Evolutionary conservation across 352 stramenopile genomes (phyloP), one percentile per base, ranked within the genome.

Genomic region (Globisporangium polare): DNA sequence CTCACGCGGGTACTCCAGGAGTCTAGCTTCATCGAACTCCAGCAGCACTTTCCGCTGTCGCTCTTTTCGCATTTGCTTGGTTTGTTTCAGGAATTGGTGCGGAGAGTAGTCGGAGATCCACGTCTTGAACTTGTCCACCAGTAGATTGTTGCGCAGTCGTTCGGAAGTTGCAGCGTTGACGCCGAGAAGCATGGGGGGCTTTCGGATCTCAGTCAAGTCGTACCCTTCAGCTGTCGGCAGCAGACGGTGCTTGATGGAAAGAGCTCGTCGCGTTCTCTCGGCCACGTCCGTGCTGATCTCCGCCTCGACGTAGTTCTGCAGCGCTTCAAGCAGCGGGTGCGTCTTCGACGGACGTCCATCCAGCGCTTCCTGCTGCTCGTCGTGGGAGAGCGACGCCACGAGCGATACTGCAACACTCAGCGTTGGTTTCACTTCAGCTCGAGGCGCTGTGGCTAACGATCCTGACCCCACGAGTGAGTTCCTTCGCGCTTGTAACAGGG

Each of bases 341-440:
- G 60, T 79, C 68, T 88, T 90, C 5, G 88, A 59, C 0, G 80
- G 80, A n/a, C 79, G 75, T 3, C 61, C 66, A 49, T 89, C 80
- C 5, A 91, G 61, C 31, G 66, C 80, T 50, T 91, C 82, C 43
- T 88, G 82, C 53, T 91, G 74, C 50, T 91, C 78, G 51, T 80
- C 75, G 58, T 89, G 75, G 51, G 82, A 89, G 31, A 91, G 69
- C 5, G 82, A 91, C 22, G 84, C 79, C 3, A 89, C 82, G 3
- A 91, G 65, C 8, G 82, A 91, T 15, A 89, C 79, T 4, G 78
- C 82, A 15, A 91, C 75, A 63, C 78, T 89, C 4, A 83, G 60
- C 5, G 74, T 69, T 18, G 76, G 78, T 20, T 82, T 87, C 0
- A 42, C 26, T 18, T 84, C 75, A 20, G 47, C 58, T 4, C 52